Percentiles rank a stretch among this genome's conserved stretches.
Evolutionary conservation across 352 stramenopile genomes (phyloP).

Genomic region (Pythium monospermum): DNA sequence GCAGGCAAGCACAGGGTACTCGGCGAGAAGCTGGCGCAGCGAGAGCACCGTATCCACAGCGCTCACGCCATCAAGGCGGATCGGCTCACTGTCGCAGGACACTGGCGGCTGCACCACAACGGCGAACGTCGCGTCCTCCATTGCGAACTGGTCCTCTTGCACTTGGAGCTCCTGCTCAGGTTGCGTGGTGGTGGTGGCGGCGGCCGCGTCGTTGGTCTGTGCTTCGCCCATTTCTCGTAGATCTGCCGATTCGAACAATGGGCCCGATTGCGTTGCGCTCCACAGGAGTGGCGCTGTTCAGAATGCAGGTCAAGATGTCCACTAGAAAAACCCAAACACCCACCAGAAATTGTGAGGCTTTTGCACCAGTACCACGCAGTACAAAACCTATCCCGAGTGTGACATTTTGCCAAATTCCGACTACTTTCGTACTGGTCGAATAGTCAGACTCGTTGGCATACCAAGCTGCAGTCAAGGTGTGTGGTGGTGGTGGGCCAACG

Average conservation of each 20-base stretch:
- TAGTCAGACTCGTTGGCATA: slow-evolving; percentile 1
- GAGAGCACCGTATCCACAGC: slow-evolving; percentile 72
- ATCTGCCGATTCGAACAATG: no score
- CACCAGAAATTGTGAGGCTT: not conserved
- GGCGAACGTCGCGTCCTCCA: slow-evolving; percentile 48
- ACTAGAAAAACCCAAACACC: slow-evolving; percentile 22
- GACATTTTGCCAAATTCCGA: no score
- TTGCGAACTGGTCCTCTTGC: slow-evolving; percentile 13
- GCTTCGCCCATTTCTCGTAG: slow-evolving; percentile 15
- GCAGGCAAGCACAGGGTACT: slow-evolving; percentile 76
- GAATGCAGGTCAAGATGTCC: slow-evolving; percentile 15
- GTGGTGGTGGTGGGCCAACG: slow-evolving; percentile 1
- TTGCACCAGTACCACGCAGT: slow-evolving; percentile 11
- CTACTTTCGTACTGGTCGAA: slow-evolving; percentile 8
- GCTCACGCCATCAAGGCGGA: slow-evolving; percentile 73
- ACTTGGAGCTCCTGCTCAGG: slow-evolving; percentile 14
- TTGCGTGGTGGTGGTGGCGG: not conserved
- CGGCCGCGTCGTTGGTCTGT: slow-evolving; percentile 4
- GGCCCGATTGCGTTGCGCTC: not conserved
- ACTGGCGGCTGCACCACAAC: slow-evolving; percentile 50
- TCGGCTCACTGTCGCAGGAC: slow-evolving; percentile 16
- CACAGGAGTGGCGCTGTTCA: not conserved
- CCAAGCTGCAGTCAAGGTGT: not conserved
- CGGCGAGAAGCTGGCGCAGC: slow-evolving; percentile 76
- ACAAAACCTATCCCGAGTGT: no score